Evolutionary conservation across 257 asterid genomes (phyloP).

Genomic region (Penstemon barbatus): DNA sequence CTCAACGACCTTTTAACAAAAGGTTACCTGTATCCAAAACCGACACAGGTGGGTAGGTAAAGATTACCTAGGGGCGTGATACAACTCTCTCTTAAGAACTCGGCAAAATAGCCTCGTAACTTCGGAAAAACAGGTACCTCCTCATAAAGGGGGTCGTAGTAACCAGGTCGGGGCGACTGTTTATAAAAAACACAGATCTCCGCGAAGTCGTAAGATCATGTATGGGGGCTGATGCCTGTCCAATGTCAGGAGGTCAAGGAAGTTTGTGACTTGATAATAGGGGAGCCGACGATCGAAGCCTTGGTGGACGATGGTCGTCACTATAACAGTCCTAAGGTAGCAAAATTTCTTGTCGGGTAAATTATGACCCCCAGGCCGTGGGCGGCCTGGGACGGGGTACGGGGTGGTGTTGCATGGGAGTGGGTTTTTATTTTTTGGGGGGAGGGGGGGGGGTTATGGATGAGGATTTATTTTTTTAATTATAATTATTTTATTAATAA

Average conservation of each 20-base stretch:
- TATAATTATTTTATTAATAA: too few species aligned
- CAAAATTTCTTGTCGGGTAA: neutral
- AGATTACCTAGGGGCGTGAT: conserved; percentile 16
- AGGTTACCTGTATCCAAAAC: conserved; percentile 12
- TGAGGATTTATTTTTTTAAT: too few species aligned
- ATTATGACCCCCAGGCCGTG: neutral
- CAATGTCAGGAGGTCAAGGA: neutral
- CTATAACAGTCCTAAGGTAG: neutral
- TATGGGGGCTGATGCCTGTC: too few species aligned
- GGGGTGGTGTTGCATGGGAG: too few species aligned
- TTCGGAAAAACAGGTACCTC: neutral
- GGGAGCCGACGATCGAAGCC: conserved; percentile 3
- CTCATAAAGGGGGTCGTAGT: neutral
- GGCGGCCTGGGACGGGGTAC: too few species aligned
- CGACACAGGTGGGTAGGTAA: conserved; percentile 18
- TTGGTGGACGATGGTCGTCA: neutral
- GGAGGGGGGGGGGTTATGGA: too few species aligned
- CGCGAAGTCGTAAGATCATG: too few species aligned
- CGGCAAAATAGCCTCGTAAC: conserved; percentile 24
- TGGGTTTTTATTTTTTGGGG: too few species aligned
- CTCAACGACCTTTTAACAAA: too few species aligned
- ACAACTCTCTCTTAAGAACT: conserved; percentile 19
- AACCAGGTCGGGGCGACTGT: neutral
- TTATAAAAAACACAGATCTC: too few species aligned
- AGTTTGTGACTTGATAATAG: conserved; percentile 1